Percentiles rank a stretch among this genome's conserved stretches.
Evolutionary conservation across 257 asterid genomes (phyloP).

Genomic region (Fraxinus excelsior): DNA sequence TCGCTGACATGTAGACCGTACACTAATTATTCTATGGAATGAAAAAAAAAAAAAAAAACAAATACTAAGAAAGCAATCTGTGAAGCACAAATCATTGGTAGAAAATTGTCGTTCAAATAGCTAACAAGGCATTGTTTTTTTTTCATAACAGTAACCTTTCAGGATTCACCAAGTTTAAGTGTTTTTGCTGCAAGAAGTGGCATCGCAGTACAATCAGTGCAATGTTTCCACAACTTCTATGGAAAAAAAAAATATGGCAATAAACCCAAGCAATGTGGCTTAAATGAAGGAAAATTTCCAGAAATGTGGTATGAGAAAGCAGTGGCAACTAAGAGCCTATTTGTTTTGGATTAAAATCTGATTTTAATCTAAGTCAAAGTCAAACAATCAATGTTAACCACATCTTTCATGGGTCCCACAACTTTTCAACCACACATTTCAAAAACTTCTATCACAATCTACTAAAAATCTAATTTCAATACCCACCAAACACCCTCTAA

Average conservation of each 20-base stretch:
- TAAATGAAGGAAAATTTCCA: neutral
- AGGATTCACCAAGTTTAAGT: neutral
- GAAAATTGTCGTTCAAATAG: neutral
- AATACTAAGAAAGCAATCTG: neutral
- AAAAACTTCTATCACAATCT: too few species aligned
- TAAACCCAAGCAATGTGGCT: too few species aligned
- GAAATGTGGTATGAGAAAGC: neutral
- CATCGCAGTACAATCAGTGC: neutral
- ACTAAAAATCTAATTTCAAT: too few species aligned
- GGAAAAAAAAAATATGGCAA: neutral
- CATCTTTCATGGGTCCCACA: too few species aligned
- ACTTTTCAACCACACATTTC: too few species aligned
- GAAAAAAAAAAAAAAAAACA: neutral
- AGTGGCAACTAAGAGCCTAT: neutral
- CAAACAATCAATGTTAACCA: too few species aligned
- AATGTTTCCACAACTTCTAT: too few species aligned
- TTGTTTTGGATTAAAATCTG: too few species aligned
- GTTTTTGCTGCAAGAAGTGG: neutral
- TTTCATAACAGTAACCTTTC: neutral
- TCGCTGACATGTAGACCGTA: conserved; percentile 52
- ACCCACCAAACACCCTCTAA: too few species aligned
- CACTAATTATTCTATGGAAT: conserved; percentile 3
- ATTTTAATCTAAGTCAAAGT: too few species aligned
- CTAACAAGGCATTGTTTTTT: neutral
- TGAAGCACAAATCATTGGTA: neutral